phyloP scores from a whole-genome alignment of 805 yeast genomes.

The Zygosaccharomyces lentus region DNA sequence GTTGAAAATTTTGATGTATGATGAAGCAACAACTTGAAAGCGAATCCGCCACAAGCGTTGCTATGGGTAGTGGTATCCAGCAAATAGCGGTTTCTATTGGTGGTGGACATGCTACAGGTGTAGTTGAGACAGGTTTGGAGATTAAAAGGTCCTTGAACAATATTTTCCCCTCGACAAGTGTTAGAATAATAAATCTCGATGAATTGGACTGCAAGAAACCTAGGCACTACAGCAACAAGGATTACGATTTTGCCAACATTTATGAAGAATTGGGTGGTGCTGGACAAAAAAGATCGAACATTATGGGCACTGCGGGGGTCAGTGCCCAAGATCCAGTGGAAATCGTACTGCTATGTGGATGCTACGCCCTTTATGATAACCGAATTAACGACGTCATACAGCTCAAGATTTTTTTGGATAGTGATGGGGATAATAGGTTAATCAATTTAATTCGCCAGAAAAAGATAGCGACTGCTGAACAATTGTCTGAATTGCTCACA shows the following conservation, averaged over 20 bases:
- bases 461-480: conserved; percentile 13
- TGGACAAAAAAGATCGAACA: conserved; percentile 10
- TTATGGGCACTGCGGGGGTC: conserved; percentile 8
- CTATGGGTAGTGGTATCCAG: conserved; percentile 11
- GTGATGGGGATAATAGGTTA: conserved; percentile 80
- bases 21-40: not conserved
- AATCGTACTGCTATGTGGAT: conserved; percentile 61
- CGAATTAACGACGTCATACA: conserved; percentile 52
- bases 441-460: conserved; percentile 61
- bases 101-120: conserved; percentile 34
- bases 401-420: conserved; percentile 69
- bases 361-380: conserved; percentile 70
- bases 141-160: conserved; percentile 35
- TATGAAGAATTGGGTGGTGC: conserved; percentile 17
- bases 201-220: conserved; percentile 11
- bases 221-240: conserved; percentile 22
- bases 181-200: conserved; percentile 43
- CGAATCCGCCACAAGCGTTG: not conserved
- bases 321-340: conserved; percentile 18
- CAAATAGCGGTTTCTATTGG: conserved; percentile 25
- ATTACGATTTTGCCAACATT: conserved; percentile 35
- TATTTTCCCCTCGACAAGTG: conserved; percentile 24
- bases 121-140: conserved; percentile 33
- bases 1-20: not conserved
- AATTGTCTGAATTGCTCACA: conserved; percentile 21